Base-by-base conservation (phyloP, 345 rosid species). In the Ailanthus altissimus region DNA sequence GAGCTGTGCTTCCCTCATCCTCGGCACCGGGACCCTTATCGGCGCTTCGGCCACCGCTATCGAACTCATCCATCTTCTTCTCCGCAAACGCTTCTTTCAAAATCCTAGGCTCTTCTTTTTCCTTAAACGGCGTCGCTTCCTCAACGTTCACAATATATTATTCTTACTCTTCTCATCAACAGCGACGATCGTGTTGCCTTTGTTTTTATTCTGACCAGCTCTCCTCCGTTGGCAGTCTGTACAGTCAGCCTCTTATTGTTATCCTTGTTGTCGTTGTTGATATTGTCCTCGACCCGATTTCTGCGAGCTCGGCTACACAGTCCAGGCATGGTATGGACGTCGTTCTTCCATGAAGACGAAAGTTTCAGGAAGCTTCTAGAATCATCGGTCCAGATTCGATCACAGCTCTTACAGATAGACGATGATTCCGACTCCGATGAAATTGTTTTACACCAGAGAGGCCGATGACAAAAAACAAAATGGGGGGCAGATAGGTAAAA, bases 1-100 rank as follows among this genome's bases (percentile, higher is more conserved):
- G 99, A 82, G 93, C 93, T 42, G 94, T 61, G 82, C 85, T 91
- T 76, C 92, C 99, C 80, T 93, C 99, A 53, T 95, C 98, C 38
- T 91, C 98, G 40, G 93, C 91, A 18, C 87, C 91, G 4, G 83
- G 79, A 46, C 70, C 89, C 78, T 84, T 89, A 42, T 85, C 90
- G 68, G 86, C 89, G 76, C 94, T 91, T 46, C 88, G 84, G 45
- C 90, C 94, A 8, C 94, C 94, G 70, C 97, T 93, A 69, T 88
- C 92, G 76, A 70, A 81, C 60, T 85, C 97, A 76, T 83, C 92
- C 98, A 96, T 96, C 76, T 79, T 85, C 77, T 82, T 70, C 75
- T 58, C 62, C 6, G 64, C 78, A 77, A 77, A 65, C 80, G 76
- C 83, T 74, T 84, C 85, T 50, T 49, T 70, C 59, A 77, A 83